Evolutionary conservation across 2,329 filamentous ascomycete genomes (phyloP).

Genomic region (Graphiopsis chlorocephala): DNA sequence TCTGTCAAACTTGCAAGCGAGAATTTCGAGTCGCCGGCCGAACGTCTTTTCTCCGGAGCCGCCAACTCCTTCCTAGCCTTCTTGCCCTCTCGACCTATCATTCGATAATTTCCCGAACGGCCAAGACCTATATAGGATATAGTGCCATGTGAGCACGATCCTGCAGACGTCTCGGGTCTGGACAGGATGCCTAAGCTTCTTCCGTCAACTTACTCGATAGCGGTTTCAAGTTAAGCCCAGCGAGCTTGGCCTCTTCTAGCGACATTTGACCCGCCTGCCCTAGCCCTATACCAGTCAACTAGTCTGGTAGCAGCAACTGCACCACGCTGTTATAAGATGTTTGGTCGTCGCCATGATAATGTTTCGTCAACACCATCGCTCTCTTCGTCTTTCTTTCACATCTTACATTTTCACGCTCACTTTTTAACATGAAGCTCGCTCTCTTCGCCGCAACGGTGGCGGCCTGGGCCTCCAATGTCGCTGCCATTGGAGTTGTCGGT

Average conservation of each 20-base stretch:
- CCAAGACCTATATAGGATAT: neutral
- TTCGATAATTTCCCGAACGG: neutral
- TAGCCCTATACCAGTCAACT: neutral
- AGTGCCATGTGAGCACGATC: neutral
- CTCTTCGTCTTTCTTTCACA: neutral
- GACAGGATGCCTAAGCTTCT: neutral
- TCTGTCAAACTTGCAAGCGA: neutral
- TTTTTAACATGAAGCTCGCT: constrained; percentile 14
- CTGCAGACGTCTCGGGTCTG: neutral
- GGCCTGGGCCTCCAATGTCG: constrained; percentile 5
- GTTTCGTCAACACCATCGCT: neutral
- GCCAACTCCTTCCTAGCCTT: neutral
- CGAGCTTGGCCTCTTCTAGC: neutral
- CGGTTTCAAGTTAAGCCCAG: neutral
- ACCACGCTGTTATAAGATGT: neutral
- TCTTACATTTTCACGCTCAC: neutral
- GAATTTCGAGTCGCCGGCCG: neutral
- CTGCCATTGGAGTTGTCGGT: constrained; percentile 12
- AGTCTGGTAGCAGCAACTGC: neutral
- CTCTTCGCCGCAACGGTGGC: constrained; percentile 2
- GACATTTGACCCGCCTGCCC: constrained; percentile 1
- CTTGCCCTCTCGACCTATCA: neutral
- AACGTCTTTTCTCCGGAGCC: neutral
- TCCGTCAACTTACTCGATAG: neutral
- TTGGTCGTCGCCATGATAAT: neutral